Conservation (phyloP, 2,329 filamentous ascomycete genomes). For the Bipolaris cookei region DNA sequence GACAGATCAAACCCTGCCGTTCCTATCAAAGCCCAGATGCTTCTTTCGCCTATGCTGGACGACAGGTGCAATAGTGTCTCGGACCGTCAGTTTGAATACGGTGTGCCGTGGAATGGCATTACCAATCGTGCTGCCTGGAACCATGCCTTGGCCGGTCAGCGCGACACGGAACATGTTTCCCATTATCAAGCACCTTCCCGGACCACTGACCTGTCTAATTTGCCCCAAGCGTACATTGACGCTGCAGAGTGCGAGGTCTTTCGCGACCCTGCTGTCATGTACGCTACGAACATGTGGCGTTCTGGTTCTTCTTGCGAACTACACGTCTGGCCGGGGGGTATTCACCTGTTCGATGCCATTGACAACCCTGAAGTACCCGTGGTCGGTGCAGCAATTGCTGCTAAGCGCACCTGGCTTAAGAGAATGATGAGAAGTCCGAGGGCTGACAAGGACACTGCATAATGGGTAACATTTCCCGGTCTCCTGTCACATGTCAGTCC, state of each 20-base stretch:
- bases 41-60: conserved; percentile 21
- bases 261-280: conserved; percentile 24
- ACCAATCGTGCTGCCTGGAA: conserved; percentile 19
- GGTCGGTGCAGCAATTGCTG: conserved; percentile 13
- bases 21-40: conserved; percentile 22
- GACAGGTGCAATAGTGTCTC: conserved; percentile 23
- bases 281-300: conserved; percentile 24
- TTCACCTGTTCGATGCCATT: conserved; percentile 23
- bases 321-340: conserved; percentile 26
- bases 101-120: conserved; percentile 15
- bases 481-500: not conserved
- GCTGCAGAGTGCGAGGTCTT: conserved; percentile 31
- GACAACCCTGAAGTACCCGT: conserved; percentile 15
- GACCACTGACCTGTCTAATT: conserved; percentile 19
- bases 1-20: conserved; percentile 14
- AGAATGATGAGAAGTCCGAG: not conserved
- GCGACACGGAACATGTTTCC: conserved; percentile 17
- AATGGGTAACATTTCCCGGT: not conserved
- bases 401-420: conserved; percentile 4
- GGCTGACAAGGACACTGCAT: not conserved
- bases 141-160: conserved; percentile 15
- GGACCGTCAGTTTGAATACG: conserved; percentile 26
- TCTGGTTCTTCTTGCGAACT: conserved; percentile 28
- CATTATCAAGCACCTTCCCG: conserved; percentile 21
- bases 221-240: conserved; percentile 27